Evolutionary conservation across 331 rosid species (phyloP), one percentile per base, ranked within the genome.

Genomic region (Malus hybrid): DNA sequence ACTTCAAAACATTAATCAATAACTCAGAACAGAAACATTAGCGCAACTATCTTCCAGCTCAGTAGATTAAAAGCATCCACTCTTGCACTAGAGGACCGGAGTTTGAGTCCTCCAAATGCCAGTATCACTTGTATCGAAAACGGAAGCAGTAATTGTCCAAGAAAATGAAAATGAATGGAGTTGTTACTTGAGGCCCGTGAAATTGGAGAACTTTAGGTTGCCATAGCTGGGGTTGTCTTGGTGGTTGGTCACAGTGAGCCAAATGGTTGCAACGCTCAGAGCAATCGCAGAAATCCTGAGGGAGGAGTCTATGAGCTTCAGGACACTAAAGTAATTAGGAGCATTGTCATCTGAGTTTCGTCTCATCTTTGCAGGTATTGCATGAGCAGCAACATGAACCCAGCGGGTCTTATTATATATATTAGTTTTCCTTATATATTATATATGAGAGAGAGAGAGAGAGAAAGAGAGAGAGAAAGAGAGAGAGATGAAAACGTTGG

Each of bases 141-240:
- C 14, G 14, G 48, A 39, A 39, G 29, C 11, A 29, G 4, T 24
- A 61, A 33, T 42, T 4, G 6, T 22, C 19, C 16, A 24, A 14
- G 11, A 3, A 13, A 14, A 6, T 36, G n/a, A 31, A 18, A 28
- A 0, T 48, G 36, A 56, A 55, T 32, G 55, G 28, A 4, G 13
- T 46, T 77, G 90, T 77, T 83, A 89, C 98, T 86, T 85, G 84
- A 93, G 97, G 76, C 93, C 98, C 24, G 54, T 76, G 76, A 93
- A 48, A 64, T 84, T 85, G 85, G 34, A 71, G 76, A 86, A 93
- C 70, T 82, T 78, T 7, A 93, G 71, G 60, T 65, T 78, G 42
- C 98, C 98, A 76, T 86, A 93, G 75, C 8, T 80, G 72, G 68
- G 79, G 34, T 82, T 87, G 64, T 93, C 87, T 75, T 93, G 85